A percentile compares a stretch with the other conserved stretches of the same genome.
Evolutionary conservation across 1,284 basidiomycete species (phyloP).

Genomic region (Tylopilus orsonianus): DNA sequence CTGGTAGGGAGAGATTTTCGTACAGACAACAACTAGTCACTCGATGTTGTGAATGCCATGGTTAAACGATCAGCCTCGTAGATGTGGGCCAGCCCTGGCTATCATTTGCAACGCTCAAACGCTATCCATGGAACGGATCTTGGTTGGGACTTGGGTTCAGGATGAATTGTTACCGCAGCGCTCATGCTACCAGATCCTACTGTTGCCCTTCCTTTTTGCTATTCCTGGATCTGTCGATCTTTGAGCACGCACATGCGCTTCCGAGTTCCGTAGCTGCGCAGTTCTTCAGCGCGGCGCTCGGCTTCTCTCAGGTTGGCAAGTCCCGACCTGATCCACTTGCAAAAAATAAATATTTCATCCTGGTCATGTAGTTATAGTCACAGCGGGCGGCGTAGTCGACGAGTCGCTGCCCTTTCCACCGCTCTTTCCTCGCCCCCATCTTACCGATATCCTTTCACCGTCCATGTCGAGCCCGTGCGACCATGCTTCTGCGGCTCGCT

Average conservation of each 20-base stretch:
- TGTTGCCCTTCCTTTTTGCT: constrained; percentile 45
- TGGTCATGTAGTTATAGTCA: constrained; percentile 16
- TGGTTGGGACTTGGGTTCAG: background rate
- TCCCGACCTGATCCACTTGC: background rate
- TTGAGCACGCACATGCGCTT: constrained; percentile 40
- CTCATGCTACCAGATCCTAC: constrained; percentile 14
- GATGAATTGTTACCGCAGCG: background rate
- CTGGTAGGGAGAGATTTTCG: constrained; percentile 7
- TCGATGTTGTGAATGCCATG: too few relatives aligned
- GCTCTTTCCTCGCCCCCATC: constrained; percentile 81
- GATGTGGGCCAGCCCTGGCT: background rate
- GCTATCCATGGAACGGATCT: background rate
- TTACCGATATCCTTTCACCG: constrained; percentile 72
- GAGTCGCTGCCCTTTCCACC: constrained; percentile 16
- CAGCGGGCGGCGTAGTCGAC: constrained; percentile 5
- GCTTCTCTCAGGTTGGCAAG: too few relatives aligned
- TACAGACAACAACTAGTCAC: background rate
- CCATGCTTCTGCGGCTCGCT: constrained; percentile 84
- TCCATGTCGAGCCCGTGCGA: constrained; percentile 85
- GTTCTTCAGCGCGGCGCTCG: too few relatives aligned
- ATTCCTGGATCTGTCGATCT: constrained; percentile 52
- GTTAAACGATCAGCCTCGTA: background rate
- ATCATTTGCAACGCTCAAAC: constrained; percentile 7
- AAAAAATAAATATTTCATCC: constrained; percentile 7
- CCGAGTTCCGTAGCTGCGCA: constrained; percentile 20